Evolutionary conservation across 83 land plant species (phyloP).

Genomic region (Thuja plicata): DNA sequence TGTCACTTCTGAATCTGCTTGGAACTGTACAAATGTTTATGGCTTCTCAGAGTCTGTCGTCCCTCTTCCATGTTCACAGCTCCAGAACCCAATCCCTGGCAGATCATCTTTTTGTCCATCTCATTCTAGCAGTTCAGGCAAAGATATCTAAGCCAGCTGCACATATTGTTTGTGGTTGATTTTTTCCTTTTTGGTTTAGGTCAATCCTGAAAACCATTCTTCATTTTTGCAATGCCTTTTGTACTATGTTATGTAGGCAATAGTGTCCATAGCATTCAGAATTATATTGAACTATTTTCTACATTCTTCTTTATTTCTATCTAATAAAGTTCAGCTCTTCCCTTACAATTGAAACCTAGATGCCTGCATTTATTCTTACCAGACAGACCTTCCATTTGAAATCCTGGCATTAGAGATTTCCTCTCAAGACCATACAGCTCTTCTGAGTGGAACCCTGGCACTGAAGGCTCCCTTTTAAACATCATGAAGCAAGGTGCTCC

Average conservation of each 20-base stretch:
- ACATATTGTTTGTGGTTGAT: background rate
- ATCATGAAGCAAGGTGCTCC: background rate
- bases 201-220: conserved; percentile 6
- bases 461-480: background rate
- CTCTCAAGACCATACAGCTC: background rate
- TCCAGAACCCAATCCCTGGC: conserved; percentile 18
- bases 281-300: conserved; percentile 12
- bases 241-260: conserved; percentile 6
- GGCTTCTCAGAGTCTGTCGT: conserved; percentile 51
- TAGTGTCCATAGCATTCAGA: conserved; percentile 3
- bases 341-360: background rate
- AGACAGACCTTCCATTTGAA: background rate
- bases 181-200: conserved; percentile 8
- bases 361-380: conserved; percentile 4
- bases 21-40: conserved; percentile 71
- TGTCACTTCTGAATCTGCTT: conserved; percentile 39
- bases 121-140: conserved; percentile 3
- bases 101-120: conserved; percentile 17
- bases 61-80: conserved; percentile 46
- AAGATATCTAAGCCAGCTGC: background rate
- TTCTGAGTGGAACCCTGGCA: background rate
- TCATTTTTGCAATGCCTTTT: conserved; percentile 8
- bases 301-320: conserved; percentile 1
- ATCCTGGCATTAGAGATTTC: background rate
- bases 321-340: conserved; percentile 7